A percentile compares a stretch with the other conserved stretches of the same genome.
phyloP scores from a whole-genome alignment of 768 basidiomycete species.

The Pleurotus djamor region DNA sequence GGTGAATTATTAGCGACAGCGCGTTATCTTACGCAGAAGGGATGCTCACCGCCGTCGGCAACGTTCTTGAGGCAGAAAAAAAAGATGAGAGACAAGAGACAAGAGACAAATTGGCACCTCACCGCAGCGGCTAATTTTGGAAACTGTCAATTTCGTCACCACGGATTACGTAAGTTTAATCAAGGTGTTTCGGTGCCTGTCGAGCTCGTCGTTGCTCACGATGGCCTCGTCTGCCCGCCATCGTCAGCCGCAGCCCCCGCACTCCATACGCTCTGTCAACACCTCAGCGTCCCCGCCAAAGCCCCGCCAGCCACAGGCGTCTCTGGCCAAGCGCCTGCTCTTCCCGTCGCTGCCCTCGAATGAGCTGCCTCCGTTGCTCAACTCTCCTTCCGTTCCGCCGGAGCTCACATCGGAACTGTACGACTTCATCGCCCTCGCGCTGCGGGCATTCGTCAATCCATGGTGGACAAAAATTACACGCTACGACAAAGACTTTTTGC shows the following conservation, averaged over 20 bases:
- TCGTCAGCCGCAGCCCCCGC: slow-evolving; percentile 16
- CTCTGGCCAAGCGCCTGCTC: slow-evolving; percentile 57
- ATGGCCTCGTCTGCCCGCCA: slow-evolving; percentile 26
- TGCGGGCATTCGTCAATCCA: slow-evolving; percentile 76
- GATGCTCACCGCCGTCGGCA: too few relatives aligned
- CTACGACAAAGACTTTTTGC: slow-evolving; percentile 81
- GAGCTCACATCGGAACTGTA: slow-evolving; percentile 72
- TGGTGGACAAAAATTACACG: slow-evolving; percentile 87
- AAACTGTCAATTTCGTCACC: not conserved
- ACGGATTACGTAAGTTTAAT: not conserved
- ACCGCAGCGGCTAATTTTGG: not conserved
- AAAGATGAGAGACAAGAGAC: not conserved
- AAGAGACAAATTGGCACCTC: not conserved
- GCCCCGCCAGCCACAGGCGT: slow-evolving; percentile 25
- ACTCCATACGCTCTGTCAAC: slow-evolving; percentile 4
- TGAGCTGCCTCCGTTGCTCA: slow-evolving; percentile 52
- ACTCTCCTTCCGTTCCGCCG: slow-evolving; percentile 32
- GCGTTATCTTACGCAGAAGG: too few relatives aligned
- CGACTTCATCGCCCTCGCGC: slow-evolving; percentile 75
- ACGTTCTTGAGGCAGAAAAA: too few relatives aligned
- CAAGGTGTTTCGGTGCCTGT: not conserved
- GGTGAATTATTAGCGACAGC: too few relatives aligned
- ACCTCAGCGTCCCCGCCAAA: slow-evolving; percentile 15
- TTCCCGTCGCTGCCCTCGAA: slow-evolving; percentile 49
- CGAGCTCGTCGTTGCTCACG: slow-evolving; percentile 8